Evolutionary conservation across 1,284 basidiomycete genomes (phyloP).

Genomic region (Irpex sp.): DNA sequence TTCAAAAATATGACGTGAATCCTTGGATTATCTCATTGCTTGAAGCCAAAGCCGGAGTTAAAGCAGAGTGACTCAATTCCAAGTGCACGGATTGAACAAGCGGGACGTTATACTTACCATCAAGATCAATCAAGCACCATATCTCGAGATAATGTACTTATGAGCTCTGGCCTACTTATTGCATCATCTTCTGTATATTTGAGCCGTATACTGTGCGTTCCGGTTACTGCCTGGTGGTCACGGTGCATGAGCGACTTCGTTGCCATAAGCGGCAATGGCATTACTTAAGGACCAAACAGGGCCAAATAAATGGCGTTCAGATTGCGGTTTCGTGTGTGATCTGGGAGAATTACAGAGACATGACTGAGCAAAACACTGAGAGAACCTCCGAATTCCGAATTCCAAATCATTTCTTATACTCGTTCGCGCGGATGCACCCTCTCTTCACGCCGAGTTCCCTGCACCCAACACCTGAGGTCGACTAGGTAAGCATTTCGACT

Average conservation of each 20-base stretch:
- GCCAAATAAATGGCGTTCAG: slow-evolving; percentile 6
- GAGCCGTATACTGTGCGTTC: no score
- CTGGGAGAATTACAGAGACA: not conserved
- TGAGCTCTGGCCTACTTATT: no score
- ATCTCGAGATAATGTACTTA: no score
- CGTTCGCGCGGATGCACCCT: not conserved
- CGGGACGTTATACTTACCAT: no score
- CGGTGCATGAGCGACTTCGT: not conserved
- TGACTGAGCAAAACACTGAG: not conserved
- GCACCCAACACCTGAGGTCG: not conserved
- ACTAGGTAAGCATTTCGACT: not conserved
- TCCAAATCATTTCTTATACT: not conserved
- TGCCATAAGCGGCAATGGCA: not conserved
- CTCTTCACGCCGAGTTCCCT: not conserved
- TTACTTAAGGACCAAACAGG: not conserved
- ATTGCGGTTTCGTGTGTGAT: slow-evolving; percentile 8
- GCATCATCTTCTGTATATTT: no score
- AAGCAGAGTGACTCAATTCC: not conserved
- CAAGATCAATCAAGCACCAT: no score
- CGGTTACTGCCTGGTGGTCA: no score
- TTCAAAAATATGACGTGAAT: slow-evolving; percentile 27
- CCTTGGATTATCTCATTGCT: slow-evolving; percentile 31
- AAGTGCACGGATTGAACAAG: no score
- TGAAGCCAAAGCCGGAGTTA: not conserved
- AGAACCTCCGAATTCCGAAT: slow-evolving; percentile 13